Conservation (phyloP, 495 filamentous ascomycete species). For the Letharia columbiana region DNA sequence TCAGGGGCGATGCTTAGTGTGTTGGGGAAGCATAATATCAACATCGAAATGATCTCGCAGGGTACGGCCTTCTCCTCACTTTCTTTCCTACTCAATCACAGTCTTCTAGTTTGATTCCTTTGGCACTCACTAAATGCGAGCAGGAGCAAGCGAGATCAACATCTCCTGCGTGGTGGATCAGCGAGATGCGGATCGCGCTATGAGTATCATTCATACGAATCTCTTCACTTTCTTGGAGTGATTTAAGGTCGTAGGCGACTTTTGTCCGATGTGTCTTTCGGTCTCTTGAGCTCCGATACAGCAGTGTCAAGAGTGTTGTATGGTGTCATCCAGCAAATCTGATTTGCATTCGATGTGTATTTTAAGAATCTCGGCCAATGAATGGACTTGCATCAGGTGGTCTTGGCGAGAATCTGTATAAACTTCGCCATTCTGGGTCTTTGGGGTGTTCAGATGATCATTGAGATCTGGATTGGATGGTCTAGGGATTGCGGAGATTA, state of each 20-base stretch:
- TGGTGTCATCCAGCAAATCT: background rate
- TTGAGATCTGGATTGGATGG: no score
- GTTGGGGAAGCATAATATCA: slow-evolving; percentile 44
- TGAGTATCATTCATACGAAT: slow-evolving; percentile 88
- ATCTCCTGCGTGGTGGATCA: slow-evolving; percentile 96
- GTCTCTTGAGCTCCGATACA: background rate
- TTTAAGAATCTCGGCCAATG: background rate
- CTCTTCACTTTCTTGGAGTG: slow-evolving; percentile 53
- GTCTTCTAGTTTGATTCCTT: background rate
- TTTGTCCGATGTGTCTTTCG: background rate
- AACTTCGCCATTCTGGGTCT: no score
- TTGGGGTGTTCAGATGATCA: no score
- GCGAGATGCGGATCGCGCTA: slow-evolving; percentile 74
- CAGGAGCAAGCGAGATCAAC: slow-evolving; percentile 94
- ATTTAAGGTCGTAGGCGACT: background rate
- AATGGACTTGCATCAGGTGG: background rate
- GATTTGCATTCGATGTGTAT: background rate
- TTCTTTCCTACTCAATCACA: no score
- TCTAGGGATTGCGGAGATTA: no score
- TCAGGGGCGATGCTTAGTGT: slow-evolving; percentile 81
- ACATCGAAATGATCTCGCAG: slow-evolving; percentile 22
- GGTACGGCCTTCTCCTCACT: slow-evolving; percentile 2
- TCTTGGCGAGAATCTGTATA: no score
- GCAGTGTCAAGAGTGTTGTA: background rate
- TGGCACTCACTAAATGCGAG: background rate